These are phyloP conservation scores for Melanogaster broomeanus DNA, from an alignment of 768 basidiomycete species.

Conservation along the genomic window DNA sequence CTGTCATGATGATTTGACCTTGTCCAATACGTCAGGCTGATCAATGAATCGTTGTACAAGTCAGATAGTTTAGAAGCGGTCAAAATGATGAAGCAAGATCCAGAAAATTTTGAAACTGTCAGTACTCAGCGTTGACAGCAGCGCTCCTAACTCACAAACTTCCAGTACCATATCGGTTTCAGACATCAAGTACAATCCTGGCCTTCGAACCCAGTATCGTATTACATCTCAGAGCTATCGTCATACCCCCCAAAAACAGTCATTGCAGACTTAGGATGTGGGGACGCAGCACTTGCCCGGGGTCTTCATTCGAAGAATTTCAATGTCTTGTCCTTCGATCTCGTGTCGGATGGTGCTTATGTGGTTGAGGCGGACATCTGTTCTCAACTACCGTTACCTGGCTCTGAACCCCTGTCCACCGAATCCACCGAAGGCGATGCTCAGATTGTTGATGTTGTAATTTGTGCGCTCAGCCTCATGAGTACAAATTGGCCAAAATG, in stretches of 20 bases:
- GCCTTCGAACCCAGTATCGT: constrained; percentile 92
- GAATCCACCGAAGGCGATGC: constrained; percentile 53
- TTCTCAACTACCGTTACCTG: constrained; percentile 78
- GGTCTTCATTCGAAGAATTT: constrained; percentile 68
- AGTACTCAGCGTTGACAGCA: constrained; percentile 15
- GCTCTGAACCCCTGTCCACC: constrained; percentile 53
- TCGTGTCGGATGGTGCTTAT: constrained; percentile 71
- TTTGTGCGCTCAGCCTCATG: constrained; percentile 97
- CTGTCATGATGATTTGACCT: constrained; percentile 13
- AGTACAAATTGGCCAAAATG: constrained; percentile 94
- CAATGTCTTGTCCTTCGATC: constrained; percentile 76
- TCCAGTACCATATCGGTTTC: constrained; percentile 93
- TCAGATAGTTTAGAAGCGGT: constrained; percentile 73
- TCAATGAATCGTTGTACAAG: constrained; percentile 94
- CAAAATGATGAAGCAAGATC: constrained; percentile 83
- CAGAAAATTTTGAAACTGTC: constrained; percentile 82
- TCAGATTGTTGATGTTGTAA: constrained; percentile 85
- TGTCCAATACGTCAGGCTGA: constrained; percentile 52
- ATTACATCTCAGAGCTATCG: constrained; percentile 69
- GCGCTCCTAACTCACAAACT: constrained; percentile 11
- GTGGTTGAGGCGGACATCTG: constrained; percentile 93
- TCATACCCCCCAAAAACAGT: constrained; percentile 66
- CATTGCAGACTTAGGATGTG: constrained; percentile 93
- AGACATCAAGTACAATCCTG: constrained; percentile 88
- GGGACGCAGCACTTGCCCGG: constrained; percentile 86